Conservation (phyloP, 192 early-diverging fungal species). For the Helicostylum pulchrum region DNA sequence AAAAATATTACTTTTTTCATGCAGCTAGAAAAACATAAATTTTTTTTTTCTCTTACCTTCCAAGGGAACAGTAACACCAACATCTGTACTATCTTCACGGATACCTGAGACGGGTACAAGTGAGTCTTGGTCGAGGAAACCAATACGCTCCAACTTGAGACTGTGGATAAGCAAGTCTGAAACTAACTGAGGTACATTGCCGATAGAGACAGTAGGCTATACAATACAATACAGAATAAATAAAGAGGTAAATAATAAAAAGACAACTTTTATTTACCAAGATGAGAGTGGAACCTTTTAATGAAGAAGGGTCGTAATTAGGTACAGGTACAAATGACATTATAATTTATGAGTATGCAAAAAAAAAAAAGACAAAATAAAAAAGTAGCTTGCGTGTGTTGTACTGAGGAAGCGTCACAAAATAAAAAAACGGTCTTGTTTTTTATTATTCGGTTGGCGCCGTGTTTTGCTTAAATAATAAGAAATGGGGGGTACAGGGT, state of each 20-base stretch:
- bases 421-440: not conserved
- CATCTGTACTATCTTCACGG: constrained; percentile 31
- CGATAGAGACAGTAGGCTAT: constrained; percentile 69
- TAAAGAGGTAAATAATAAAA: not conserved
- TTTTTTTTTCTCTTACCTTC: constrained; percentile 35
- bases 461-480: not conserved
- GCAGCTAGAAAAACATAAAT: not conserved
- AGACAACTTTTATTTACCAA: constrained; percentile 9
- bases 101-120: constrained; percentile 60
- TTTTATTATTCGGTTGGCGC: not conserved
- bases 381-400: not conserved
- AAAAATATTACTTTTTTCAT: not conserved
- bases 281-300: constrained; percentile 39
- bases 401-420: no score
- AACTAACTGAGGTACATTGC: constrained; percentile 74
- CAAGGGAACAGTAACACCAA: constrained; percentile 42
- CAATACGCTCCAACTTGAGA: constrained; percentile 54
- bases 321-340: constrained; percentile 32
- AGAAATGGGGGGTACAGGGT: not conserved
- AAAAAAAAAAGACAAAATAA: not conserved
- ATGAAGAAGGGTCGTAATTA: constrained; percentile 30
- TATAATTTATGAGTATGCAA: not conserved
- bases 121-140: constrained; percentile 55
- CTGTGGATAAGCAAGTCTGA: constrained; percentile 70
- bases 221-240: not conserved